Evolutionary conservation across 345 rosid species (phyloP), one percentile per base, ranked within the genome.

Genomic region (Euclidium syriacum): DNA sequence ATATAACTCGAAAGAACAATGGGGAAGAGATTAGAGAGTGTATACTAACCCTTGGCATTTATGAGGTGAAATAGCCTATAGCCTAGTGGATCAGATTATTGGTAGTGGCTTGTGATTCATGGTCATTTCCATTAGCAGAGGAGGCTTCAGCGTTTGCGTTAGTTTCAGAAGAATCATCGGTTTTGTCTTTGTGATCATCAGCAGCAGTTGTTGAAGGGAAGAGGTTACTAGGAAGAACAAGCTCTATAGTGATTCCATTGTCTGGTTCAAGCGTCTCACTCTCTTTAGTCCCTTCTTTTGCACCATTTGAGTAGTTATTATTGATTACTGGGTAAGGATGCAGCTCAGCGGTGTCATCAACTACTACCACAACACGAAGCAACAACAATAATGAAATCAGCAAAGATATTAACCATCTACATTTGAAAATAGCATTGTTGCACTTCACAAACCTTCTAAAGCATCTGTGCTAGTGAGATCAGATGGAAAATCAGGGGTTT

Each of bases 141-240:
- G 73, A 54, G 71, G 44, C 65, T 52, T 61, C 84, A 56, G 72
- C 54, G 24, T 69, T 59, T 33, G 72, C 72, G 54, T 70, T 25
- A 26, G 64, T 48, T 20, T 38, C 32, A 49, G 62, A 34, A 62
- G 68, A 62, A 5, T 46, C 69, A 14, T 54, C 32, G 54, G 55
- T 67, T 61, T 59, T 76, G 32, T 65, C 48, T 36, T 58, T 1
- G 27, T 16, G 23, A 19, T 39, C 60, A 48, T 40, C 49, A 23
- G 58, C 15, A 41, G 73, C 58, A 48, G 29, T 44, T 14, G 87
- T 78, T 38, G 90, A 82, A 60, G 79, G 79, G 70, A 83, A 82
- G 30, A 74, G 82, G 64, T 67, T 79, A 71, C 77, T 77, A 7
- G 90, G 88, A 33, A 80, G 85, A 40, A 58, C 62, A 47, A 75